Evolutionary conservation across 306 rosid species (phyloP), one percentile per base, ranked within the genome.

Genomic region (Castanopsis chinensis): DNA sequence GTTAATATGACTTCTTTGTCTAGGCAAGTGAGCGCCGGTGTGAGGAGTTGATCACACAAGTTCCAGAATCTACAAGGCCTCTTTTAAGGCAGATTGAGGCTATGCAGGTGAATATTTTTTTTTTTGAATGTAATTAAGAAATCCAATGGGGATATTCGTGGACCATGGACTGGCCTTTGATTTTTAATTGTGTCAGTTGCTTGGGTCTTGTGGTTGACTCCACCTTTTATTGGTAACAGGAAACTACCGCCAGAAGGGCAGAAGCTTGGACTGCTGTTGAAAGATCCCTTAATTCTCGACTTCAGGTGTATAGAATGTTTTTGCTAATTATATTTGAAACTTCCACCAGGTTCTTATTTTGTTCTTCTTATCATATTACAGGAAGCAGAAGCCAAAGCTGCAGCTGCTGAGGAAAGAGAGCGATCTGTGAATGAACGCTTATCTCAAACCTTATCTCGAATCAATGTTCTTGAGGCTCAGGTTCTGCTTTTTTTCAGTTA

Each of bases 381-480:
- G 99, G 99, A 96, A 88, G 98, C 97, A 64, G 98, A 96, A 85
- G 88, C 86, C 77, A 93, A 90, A 90, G 94, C 96, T 80, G 99
- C 97, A 30, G 88, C 94, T 81, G 93, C 99, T 21, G 99, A 96
- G 90, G 99, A 93, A 87, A 90, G 88, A 75, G 99, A 96, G 88
- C 89, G 91, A 81, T 93, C 98, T 37, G 78, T 90, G 83, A 96
- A 91, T 82, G 97, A 93, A 53, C 99, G 99, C 81, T 80, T 96
- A 77, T 90, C 98, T 78, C 99, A 96, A 79, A 96, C 98, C 80
- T 84, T 96, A 83, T 96, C 99, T 77, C 90, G 98, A 82, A 88
- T 93, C 65, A 96, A 96, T 83, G 99, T 96, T 87, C 99, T 96
- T 55, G 99, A 96, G 90, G 99, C 98, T 74, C 99, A 96, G 99